These are phyloP conservation scores for Podospora didyma DNA, from an alignment of 495 filamentous ascomycete species.

Conservation along the genomic window DNA sequence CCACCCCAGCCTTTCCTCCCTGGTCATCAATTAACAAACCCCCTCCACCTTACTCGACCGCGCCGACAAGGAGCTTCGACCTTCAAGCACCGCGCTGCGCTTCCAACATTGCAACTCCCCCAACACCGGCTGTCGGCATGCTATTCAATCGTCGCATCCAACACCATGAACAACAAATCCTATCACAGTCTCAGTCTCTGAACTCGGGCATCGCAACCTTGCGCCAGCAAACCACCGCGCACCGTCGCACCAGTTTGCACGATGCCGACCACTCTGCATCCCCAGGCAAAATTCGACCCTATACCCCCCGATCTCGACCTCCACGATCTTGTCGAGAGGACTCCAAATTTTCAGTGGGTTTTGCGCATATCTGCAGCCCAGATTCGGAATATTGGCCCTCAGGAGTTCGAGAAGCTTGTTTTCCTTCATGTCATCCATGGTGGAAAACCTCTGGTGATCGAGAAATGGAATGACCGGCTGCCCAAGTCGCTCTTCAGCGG, in stretches of 20 bases:
- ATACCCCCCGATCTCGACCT: constrained; percentile 81
- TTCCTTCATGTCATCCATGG: constrained; percentile 73
- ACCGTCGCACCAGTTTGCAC: constrained; percentile 9
- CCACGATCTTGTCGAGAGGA: constrained; percentile 63
- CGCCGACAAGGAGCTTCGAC: too few species aligned
- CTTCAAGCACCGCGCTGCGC: too few species aligned
- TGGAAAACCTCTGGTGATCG: constrained; percentile 82
- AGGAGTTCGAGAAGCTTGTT: constrained; percentile 76
- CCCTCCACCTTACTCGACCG: too few species aligned
- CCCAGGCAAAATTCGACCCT: constrained; percentile 72
- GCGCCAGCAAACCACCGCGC: not conserved
- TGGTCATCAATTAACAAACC: too few species aligned
- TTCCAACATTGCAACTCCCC: too few species aligned
- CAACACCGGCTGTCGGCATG: too few species aligned
- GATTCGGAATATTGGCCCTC: constrained; percentile 65
- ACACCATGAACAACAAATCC: too few species aligned
- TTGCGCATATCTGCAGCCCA: constrained; percentile 68
- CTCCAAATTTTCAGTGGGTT: constrained; percentile 80
- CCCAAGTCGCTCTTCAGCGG: constrained; percentile 67
- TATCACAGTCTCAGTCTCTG: not conserved
- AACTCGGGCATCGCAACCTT: not conserved
- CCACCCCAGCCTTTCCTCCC: too few species aligned
- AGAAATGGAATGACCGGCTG: constrained; percentile 72
- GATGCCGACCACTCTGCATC: constrained; percentile 68
- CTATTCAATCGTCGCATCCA: too few species aligned